Base-by-base conservation (phyloP, 805 yeast species). In the Lachancea lanzarotensis region DNA sequence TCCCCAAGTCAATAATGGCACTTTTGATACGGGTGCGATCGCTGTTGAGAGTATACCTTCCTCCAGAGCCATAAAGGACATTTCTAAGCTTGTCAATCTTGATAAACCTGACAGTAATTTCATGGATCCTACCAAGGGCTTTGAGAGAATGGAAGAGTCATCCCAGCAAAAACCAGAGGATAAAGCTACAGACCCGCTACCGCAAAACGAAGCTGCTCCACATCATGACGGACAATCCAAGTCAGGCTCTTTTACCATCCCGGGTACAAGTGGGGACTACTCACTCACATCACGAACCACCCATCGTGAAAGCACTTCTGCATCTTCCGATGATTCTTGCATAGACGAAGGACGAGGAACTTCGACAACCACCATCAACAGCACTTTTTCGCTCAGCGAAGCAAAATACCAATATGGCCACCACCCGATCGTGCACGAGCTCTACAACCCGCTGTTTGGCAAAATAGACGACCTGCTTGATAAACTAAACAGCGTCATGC, bases 371-470 rank as follows among this genome's bases (percentile, higher is more conserved):
- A 60, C 66, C 35, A 52, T 60, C 16, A 55, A 52, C 18, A 61
- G 62, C 31, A 48, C 54, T 3, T 32, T 47, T 26, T 53, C 63
- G 12, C 40, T 47, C 20, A 38, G 38, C 12, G 42, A 44, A 10
- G 40, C 43, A 4, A 36, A 43, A 5, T 17, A 42, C 17, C 45
- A 50, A 5, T 17, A 42, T 16, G 45, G 49, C 20, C 52, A 68
- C 25, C 78, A 74, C 52, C 75, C 78, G 3, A 61, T 67, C 3
- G 75, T 81, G 7, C 73, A 71, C 38, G 73, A 72, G 18, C 67
- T 80, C 59, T 82, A 80, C 60, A 67, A 74, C 52, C 84, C 85
- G 2, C 68, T 82, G 7, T 66, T 81, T 40, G 70, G 71, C 19
- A 74, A 74, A 51, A 64, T 75, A 49, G 70, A 70, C 43, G 62